Base-by-base conservation (phyloP, 202 grass and related monocot species). In the Zizania palustris region DNA sequence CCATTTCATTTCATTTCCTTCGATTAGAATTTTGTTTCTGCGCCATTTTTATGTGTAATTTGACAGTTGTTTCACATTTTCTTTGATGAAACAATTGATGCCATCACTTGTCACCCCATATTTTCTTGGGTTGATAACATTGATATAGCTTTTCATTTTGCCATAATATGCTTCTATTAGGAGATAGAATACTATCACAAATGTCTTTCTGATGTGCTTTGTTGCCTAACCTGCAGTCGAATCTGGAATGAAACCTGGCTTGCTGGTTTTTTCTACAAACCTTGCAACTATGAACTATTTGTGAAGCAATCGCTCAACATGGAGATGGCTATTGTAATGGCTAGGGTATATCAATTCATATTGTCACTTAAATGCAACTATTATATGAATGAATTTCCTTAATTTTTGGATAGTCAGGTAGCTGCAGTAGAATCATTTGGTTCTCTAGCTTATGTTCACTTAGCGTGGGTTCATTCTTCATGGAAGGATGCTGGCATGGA, bases 161-260 rank as follows among this genome's bases (percentile, higher is more conserved):
- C 22, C 3, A 4, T 67, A n/a, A 46, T 7, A 20, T 56, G 46
- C 40, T 41, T 48, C 61, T 67, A 28, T 57, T 59, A 67, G 61
- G 41, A 40, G 21, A 51, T 80, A 76, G 21, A 15, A 18, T 69
- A 19, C 64, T 48, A 3, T 7, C 11, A 16, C 5, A n/a, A 38
- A 14, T 60, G 50, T 61, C 28, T 4, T 76, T 67, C 63, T 86
- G 51, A 64, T 45, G 21, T 49, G 5, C 43, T 71, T 56, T 41
- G 5, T 76, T 61, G 46, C 55, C 71, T 80, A 11, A 60, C 5
- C 11, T 65, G 49, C 79, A 98, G 95, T 79, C 89, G 91, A 43
- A 94, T 98, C 65, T 95, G 95, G 95, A 92, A 98, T 0, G 95
- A 98, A 83, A 97, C 89, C 11, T 98, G 95, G 95, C 87, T 98